Conservation (phyloP, 179 eudicot genomes). For the Beta corolliflora region DNA sequence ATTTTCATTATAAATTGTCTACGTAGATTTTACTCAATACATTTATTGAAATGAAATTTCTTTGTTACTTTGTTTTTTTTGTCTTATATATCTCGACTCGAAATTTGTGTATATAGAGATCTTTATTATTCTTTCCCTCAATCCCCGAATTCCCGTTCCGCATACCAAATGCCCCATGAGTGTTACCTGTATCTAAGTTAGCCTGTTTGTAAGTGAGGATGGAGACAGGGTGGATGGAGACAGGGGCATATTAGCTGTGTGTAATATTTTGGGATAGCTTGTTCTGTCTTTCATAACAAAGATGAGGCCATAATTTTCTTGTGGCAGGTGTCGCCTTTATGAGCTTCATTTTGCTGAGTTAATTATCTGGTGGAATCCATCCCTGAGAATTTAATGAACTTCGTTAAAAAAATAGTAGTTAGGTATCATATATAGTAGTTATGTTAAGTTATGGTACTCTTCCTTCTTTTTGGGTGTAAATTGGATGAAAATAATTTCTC, state of each 20-base stretch:
- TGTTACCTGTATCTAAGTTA: background rate
- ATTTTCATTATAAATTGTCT: no score
- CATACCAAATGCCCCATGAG: no score
- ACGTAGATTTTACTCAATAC: no score
- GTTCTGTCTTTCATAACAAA: background rate
- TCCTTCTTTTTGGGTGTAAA: background rate
- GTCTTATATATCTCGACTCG: no score
- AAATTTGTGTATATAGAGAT: no score
- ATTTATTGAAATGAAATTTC: no score
- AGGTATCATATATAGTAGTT: background rate
- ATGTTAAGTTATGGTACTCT: background rate
- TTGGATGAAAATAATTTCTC: background rate
- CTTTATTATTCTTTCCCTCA: no score
- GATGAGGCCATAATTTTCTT: background rate
- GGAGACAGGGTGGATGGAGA: no score
- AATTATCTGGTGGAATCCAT: background rate
- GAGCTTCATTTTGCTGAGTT: background rate
- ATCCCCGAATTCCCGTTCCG: no score
- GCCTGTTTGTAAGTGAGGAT: background rate
- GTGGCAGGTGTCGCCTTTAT: background rate
- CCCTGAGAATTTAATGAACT: background rate
- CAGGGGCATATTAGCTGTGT: conserved; percentile 1
- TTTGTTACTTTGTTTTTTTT: no score
- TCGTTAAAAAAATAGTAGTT: background rate
- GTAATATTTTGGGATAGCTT: background rate